Conservation (phyloP, 495 filamentous ascomycete species). For the Penicillium egyptiacum region DNA sequence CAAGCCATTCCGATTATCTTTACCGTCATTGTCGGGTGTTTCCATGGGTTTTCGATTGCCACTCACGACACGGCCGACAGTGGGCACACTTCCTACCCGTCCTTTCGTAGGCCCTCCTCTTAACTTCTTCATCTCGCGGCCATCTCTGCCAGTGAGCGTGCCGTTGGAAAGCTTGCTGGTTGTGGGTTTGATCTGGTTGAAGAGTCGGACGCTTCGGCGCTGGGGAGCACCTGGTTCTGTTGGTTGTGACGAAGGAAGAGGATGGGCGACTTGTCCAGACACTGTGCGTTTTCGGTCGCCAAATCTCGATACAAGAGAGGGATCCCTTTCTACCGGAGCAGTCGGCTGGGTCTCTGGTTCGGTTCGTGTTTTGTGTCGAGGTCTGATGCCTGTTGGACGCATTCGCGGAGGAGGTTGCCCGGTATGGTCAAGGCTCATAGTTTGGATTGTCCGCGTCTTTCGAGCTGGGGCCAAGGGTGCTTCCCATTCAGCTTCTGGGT, state of each 20-base stretch:
- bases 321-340: conserved; percentile 35
- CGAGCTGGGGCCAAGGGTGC: conserved; percentile 68
- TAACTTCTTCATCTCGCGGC: conserved; percentile 75
- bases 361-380: conserved; percentile 49
- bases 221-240: conserved; percentile 67
- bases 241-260: conserved; percentile 47
- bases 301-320: conserved; percentile 34
- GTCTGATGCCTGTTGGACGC: conserved; percentile 53
- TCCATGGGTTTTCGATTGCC: conserved; percentile 69
- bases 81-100: conserved; percentile 54
- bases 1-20: conserved; percentile 43
- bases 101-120: conserved; percentile 63
- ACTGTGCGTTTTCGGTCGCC: conserved; percentile 79
- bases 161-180: conserved; percentile 54
- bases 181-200: conserved; percentile 66
- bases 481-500: conserved; percentile 45
- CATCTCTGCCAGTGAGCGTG: conserved; percentile 55
- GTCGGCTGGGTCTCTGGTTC: conserved; percentile 50
- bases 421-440: conserved; percentile 48
- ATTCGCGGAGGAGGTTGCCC: conserved; percentile 66
- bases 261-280: conserved; percentile 73
- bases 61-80: conserved; percentile 80
- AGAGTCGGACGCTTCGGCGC: conserved; percentile 75
- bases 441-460: conserved; percentile 59
- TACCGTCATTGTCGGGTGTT: conserved; percentile 65